A percentile compares a stretch with the other conserved stretches of the same genome.
Conservation (phyloP, 129 eudicot species). For the Erigeron canadensis region DNA sequence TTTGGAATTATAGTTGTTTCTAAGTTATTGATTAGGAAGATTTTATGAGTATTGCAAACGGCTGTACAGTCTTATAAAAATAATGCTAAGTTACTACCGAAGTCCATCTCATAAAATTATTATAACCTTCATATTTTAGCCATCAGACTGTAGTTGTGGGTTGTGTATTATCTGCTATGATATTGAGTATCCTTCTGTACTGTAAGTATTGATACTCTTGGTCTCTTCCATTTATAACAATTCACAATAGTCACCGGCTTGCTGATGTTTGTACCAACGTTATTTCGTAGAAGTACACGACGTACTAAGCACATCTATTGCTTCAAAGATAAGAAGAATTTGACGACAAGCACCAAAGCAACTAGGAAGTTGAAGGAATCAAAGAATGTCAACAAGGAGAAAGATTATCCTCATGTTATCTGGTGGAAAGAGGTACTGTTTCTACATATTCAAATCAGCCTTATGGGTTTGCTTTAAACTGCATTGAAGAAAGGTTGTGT, state of each 20-base stretch:
- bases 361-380: slow-evolving; percentile 39
- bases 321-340: slow-evolving; percentile 51
- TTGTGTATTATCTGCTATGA: neutral
- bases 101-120: neutral
- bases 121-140: neutral
- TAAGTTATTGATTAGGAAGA: no score
- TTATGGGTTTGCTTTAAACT: slow-evolving; percentile 9
- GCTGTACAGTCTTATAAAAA: neutral
- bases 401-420: slow-evolving; percentile 54
- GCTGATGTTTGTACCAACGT: neutral
- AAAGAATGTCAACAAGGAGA: slow-evolving; percentile 42
- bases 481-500: neutral
- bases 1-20: neutral
- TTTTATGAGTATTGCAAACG: neutral
- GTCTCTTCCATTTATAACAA: neutral
- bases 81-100: neutral
- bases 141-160: neutral
- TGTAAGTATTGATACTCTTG: slow-evolving; percentile 2
- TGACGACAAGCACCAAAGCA: slow-evolving; percentile 43
- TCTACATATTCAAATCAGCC: slow-evolving; percentile 14
- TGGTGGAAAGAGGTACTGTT: slow-evolving; percentile 97
- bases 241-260: neutral
- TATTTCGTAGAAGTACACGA: slow-evolving; percentile 30
- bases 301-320: slow-evolving; percentile 34
- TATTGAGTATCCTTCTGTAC: neutral